Evolutionary conservation across 2,329 filamentous ascomycete genomes (phyloP), one percentile per base, ranked within the genome.

Genomic region (Fusarium guadeloupense): DNA sequence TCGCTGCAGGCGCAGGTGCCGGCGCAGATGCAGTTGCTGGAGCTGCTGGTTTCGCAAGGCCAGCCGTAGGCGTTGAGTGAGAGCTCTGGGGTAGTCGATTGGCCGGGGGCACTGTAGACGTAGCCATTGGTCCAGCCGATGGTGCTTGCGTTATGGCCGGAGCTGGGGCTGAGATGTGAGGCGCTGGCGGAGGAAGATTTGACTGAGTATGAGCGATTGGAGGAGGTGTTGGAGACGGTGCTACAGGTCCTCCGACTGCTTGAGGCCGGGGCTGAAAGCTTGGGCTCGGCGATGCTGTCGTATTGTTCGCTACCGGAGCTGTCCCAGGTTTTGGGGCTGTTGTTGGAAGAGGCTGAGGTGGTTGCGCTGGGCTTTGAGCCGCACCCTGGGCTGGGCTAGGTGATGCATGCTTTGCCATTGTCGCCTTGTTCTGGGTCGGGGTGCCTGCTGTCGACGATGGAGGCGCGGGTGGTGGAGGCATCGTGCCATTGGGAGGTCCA

Each of bases 401-500:
- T 33, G 62, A 48, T 9, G 48, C 45, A 17, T 62, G 54, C 31
- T 60, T 68, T 19, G 55, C 59, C 10, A 59, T 49, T 25, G 64
- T 51, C 40, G 56, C 30, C 41, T 60, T 53, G 58, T 69, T 47
- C 41, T 58, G 42, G 31, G 52, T 58, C 13, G 71, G 64, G 26
- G 64, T 63, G 17, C 55, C 54, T 19, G 72, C 44, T 17, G 69
- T 60, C 9, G 74, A 66, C 28, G 70, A 70, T 7, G 78, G 54
- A 33, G 41, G 76, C 12, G 75, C 74, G 14, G 76, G 74, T 12
- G 81, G 80, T 50, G 83, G 82, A 35, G 85, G 85, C 84, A 89
- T 86, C 25, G 79, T 73, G 33, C 85, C 86, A 55, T 85, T 85
- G 3, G 85, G 85, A 34, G 87, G 87, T 0, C 87, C 87, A 69